A percentile compares a stretch with the other conserved stretches of the same genome.
Evolutionary conservation across 768 basidiomycete species (phyloP).

Genomic region (Coprinopsis strossmayeri): DNA sequence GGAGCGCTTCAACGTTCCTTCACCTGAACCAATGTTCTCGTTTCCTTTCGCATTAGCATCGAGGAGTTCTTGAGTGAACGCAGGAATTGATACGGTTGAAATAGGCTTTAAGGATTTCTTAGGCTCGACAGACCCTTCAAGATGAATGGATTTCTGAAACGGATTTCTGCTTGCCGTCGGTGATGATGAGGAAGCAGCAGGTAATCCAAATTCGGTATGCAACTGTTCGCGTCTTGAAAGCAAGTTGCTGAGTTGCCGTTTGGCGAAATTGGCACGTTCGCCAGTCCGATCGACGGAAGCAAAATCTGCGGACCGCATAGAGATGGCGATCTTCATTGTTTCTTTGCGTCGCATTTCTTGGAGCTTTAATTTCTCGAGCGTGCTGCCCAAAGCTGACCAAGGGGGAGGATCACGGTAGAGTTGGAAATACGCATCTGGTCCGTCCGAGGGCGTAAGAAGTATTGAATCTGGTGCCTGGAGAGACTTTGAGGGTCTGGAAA

Average conservation of each 20-base stretch:
- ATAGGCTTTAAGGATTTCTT: slow-evolving; percentile 9
- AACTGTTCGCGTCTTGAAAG: slow-evolving; percentile 1
- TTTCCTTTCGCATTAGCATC: slow-evolving; percentile 1
- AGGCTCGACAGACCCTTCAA: no score
- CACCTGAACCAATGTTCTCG: no score
- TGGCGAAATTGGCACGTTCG: neutral
- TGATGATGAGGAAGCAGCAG: neutral
- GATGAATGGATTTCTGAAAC: slow-evolving; percentile 3
- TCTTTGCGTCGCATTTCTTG: neutral
- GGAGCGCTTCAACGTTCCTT: no score
- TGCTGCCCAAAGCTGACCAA: slow-evolving; percentile 23
- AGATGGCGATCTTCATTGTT: neutral
- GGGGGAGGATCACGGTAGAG: slow-evolving; percentile 32
- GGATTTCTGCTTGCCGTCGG: slow-evolving; percentile 4
- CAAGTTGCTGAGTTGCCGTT: slow-evolving; percentile 4
- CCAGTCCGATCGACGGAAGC: slow-evolving; percentile 3
- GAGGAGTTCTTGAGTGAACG: slow-evolving; percentile 11
- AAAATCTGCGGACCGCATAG: slow-evolving; percentile 2
- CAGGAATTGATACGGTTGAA: slow-evolving; percentile 9
- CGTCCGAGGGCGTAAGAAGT: neutral
- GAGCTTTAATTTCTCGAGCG: neutral
- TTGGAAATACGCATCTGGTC: slow-evolving; percentile 17
- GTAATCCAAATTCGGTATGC: slow-evolving; percentile 2
- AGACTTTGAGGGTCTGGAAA: no score
- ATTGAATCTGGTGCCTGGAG: no score